Percentiles rank a stretch among this genome's conserved stretches.
phyloP scores from a whole-genome alignment of 1,284 basidiomycete genomes.

The Neolentinus lepideus region DNA sequence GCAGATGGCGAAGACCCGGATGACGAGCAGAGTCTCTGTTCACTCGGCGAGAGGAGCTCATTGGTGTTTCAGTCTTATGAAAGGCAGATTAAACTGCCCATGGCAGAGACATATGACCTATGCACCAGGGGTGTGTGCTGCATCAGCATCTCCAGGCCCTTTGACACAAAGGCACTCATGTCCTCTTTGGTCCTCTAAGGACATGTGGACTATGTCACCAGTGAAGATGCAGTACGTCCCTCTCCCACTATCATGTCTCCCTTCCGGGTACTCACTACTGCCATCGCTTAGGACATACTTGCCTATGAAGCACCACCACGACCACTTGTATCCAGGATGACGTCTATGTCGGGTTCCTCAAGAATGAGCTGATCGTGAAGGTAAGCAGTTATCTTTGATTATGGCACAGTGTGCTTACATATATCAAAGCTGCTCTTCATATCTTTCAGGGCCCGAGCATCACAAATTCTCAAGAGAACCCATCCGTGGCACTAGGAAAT shows the following conservation, averaged over 20 bases:
- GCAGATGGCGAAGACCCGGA: constrained; percentile 1
- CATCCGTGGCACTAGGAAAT: too few species aligned
- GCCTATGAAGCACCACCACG: constrained; percentile 72
- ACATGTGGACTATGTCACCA: constrained; percentile 76
- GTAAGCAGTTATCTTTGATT: too few species aligned
- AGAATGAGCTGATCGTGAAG: too few species aligned
- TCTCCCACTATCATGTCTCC: constrained; percentile 2
- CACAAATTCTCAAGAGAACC: too few species aligned
- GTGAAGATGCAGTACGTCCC: constrained; percentile 73
- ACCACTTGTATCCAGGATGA: too few species aligned
- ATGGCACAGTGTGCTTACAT: too few species aligned
- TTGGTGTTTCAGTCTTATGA: constrained; percentile 55
- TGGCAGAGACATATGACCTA: constrained; percentile 51
- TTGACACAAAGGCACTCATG: constrained; percentile 81
- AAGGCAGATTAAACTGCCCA: constrained; percentile 52
- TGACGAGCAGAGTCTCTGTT: constrained; percentile 17
- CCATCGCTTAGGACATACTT: constrained; percentile 55
- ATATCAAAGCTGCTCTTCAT: too few species aligned
- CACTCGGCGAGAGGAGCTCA: constrained; percentile 42
- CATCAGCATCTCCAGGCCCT: constrained; percentile 55
- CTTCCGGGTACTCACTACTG: constrained; percentile 3
- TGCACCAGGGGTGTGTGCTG: constrained; percentile 73
- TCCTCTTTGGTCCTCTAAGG: constrained; percentile 67
- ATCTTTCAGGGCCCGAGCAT: too few species aligned
- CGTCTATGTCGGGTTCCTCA: too few species aligned